Evolutionary conservation across 2,329 filamentous ascomycete species (phyloP), one percentile per base, ranked within the genome.

Genomic region (Colletotrichum eremochloae): DNA sequence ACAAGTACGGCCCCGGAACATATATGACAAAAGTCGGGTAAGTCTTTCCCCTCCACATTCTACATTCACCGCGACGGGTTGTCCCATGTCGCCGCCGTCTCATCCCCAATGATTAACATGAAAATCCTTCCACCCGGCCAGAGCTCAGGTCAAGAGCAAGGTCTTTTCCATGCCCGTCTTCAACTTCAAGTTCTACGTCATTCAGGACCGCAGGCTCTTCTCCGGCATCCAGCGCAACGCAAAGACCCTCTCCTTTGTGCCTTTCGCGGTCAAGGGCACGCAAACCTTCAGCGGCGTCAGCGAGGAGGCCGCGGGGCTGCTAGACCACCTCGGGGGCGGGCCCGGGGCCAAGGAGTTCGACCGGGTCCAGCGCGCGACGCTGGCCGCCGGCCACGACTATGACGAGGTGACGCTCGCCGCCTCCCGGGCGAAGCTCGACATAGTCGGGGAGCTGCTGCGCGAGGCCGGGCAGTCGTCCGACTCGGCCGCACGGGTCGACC

Each of bases 161-260:
- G 20, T 68, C 38, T 68, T 64, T 3, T 31, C 40, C 3, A 5
- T 20, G 42, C 60, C 60, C 1, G 46, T 68, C 8, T 68, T 64
- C 66, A 40, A 18, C 20, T 64, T 57, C 60, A 68, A 57, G 7
- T 53, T 68, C 60, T 68, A 68, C 31, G 24, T 64, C 29, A 50
- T 64, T 40, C 12, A 42, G 15, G 60, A 68, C 3, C 66, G 60
- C 50, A 64, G 20, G 5, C 29, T 68, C 24, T 50, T 68, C 12
- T 33, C 48, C n/a, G 42, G 60, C 2, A 42, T 68, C 7, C 40
- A 68, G 40, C 66, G 66, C 60, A 63, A 68, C 56, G 66, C 66
- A 12, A 68, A 14, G 12, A 57, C 66, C 8, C 29, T 68, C 2
- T 68, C 66, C 0, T 64, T 68, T 20, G 42, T 33, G 31, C 66